Percentiles rank a stretch among this genome's conserved stretches.
phyloP scores from a whole-genome alignment of 176 grass and related monocot species.

The Oryza punctata region DNA sequence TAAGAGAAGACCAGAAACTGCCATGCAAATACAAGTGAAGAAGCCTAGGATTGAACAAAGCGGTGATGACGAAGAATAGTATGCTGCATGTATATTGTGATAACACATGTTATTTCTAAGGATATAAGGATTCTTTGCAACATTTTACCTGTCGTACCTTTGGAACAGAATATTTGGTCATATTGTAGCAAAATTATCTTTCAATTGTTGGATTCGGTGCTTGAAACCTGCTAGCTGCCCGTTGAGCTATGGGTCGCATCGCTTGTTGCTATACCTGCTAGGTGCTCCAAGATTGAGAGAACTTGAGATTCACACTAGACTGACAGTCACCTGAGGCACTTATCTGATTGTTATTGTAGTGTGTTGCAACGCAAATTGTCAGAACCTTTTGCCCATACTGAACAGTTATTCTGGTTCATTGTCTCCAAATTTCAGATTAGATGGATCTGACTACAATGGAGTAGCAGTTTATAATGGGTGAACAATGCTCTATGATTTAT shows the following conservation, averaged over 20 bases:
- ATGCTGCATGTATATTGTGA: neutral
- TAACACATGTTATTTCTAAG: neutral
- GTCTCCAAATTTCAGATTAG: neutral
- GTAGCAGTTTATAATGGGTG: neutral
- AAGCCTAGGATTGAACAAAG: neutral
- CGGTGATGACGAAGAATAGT: neutral
- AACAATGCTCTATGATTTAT: no score
- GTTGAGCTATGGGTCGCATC: no score
- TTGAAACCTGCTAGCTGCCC: neutral
- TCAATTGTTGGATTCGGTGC: neutral
- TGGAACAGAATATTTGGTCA: neutral
- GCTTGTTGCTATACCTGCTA: neutral
- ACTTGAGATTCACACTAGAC: neutral
- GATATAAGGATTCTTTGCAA: neutral
- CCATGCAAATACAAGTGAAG: slow-evolving; percentile 14
- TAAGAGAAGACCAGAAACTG: slow-evolving; percentile 21
- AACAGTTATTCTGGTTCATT: neutral
- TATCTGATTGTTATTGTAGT: neutral
- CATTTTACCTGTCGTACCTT: neutral
- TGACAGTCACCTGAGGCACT: neutral
- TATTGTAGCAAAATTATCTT: neutral
- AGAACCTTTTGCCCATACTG: no score
- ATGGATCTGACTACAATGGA: neutral
- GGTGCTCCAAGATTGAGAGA: neutral
- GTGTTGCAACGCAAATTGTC: no score